phyloP scores from a whole-genome alignment of 345 rosid species.

The Turritis glabra region DNA sequence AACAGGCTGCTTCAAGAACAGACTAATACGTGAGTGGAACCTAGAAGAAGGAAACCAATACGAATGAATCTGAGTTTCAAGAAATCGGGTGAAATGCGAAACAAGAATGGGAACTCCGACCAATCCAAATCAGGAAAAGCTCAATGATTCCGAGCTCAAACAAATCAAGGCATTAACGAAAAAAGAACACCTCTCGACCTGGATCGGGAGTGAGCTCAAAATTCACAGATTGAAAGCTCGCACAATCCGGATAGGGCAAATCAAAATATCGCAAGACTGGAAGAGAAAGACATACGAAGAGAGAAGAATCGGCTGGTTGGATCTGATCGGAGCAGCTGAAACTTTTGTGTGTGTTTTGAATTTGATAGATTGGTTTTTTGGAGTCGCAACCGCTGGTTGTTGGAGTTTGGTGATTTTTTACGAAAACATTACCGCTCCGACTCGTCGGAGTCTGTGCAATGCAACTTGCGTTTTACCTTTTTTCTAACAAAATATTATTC shows the following conservation, averaged over 20 bases:
- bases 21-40: neutral
- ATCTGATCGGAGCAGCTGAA: constrained; percentile 24
- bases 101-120: neutral
- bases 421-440: constrained; percentile 23
- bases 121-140: constrained; percentile 11
- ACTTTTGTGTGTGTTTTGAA: neutral
- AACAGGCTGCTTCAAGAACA: neutral
- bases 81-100: constrained; percentile 8
- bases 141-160: constrained; percentile 6
- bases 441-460: constrained; percentile 14
- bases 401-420: constrained; percentile 30
- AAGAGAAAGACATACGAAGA: constrained; percentile 17
- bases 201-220: constrained; percentile 26
- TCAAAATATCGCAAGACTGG: neutral
- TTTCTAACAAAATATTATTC: neutral
- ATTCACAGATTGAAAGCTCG: constrained; percentile 21
- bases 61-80: constrained; percentile 23
- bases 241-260: neutral
- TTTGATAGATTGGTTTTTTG: constrained; percentile 1
- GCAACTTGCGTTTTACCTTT: constrained; percentile 32
- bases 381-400: constrained; percentile 29
- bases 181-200: neutral
- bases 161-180: neutral
- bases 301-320: neutral
- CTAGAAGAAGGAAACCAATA: neutral